Evolutionary conservation across 306 rosid species (phyloP), one percentile per base, ranked within the genome.

Genomic region (Trichosanthes cucumerina): DNA sequence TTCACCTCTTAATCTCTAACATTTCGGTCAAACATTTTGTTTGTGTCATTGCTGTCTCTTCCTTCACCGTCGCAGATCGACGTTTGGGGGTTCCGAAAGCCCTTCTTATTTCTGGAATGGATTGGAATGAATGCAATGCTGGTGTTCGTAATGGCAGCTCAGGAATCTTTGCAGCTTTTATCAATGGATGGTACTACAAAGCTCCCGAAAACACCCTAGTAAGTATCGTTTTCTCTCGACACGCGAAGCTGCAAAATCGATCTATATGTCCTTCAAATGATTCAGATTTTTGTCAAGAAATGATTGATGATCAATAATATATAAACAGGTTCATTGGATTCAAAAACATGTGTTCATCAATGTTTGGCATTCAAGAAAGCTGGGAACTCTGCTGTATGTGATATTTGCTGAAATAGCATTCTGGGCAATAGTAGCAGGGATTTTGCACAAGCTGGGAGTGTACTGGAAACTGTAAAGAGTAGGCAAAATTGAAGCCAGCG

Each of bases 91-190:
- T 39, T 84, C 28, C 85, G 93, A 28, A 88, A 83, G 18, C 96
- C 93, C 39, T 93, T 93, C 77, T 81, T 93, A 54, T 89, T 90
- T 85, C 83, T 93, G 62, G 97, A 93, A 71, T 93, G 98, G 98
- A 93, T 93, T 31, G 98, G 98, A 81, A 90, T 88, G 97, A 93
- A 93, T 79, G 97, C 97, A 12, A 91, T 93, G 98, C 89, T 91
- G 23, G 97, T 93, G 78, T 93, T 83, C 84, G 96, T 91, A 80
- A 78, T 93, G 93, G 97, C 96, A 56, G 98, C 97, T 16, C 83
- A 93, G 36, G 96, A 7, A 93, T 93, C 68, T 91, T 93, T 15
- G 98, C 96, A 26, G 97, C 96, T 60, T 93, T 93, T 76, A 86
- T 93, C 31, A 93, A 93, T 80, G 98, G 96, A 23, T 91, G 97